phyloP scores from a whole-genome alignment of 495 filamentous ascomycete genomes.

The Podospora anserina region DNA sequence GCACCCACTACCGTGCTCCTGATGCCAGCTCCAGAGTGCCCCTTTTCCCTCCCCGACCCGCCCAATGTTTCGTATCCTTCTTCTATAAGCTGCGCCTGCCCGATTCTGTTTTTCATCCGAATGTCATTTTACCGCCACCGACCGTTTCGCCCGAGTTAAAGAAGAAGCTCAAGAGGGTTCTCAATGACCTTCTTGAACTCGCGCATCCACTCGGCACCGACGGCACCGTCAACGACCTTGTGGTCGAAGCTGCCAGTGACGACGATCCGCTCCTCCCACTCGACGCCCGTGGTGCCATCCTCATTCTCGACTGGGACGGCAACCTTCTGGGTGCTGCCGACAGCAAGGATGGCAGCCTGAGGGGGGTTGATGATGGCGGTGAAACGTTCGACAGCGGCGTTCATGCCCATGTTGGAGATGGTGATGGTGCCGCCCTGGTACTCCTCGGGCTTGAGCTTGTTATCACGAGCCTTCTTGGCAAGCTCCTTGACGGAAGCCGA shows the following conservation, averaged over 20 bases:
- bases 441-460: constrained; percentile 99
- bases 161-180: constrained; percentile 89
- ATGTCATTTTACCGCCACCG: not conserved
- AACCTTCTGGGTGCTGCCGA: constrained; percentile 93
- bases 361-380: constrained; percentile 99
- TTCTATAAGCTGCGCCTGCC: constrained; percentile 8
- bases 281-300: constrained; percentile 69
- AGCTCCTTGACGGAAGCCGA: constrained; percentile 88
- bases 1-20: not conserved
- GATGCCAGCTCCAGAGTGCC: not conserved
- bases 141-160: constrained; percentile 50
- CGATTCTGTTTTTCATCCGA: not conserved
- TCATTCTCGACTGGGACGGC: constrained; percentile 80
- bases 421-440: constrained; percentile 99
- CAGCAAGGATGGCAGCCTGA: constrained; percentile 91
- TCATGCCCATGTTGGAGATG: constrained; percentile 99
- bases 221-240: constrained; percentile 84
- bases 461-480: constrained; percentile 89
- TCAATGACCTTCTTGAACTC: constrained; percentile 97
- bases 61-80: constrained; percentile 9
- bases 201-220: constrained; percentile 94
- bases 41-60: constrained; percentile 8
- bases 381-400: constrained; percentile 91
- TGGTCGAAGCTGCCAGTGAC: constrained; percentile 97
- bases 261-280: constrained; percentile 96